Evolutionary conservation across 2,329 filamentous ascomycete genomes (phyloP).

Genomic region (Phyllosticta citribraziliensis): DNA sequence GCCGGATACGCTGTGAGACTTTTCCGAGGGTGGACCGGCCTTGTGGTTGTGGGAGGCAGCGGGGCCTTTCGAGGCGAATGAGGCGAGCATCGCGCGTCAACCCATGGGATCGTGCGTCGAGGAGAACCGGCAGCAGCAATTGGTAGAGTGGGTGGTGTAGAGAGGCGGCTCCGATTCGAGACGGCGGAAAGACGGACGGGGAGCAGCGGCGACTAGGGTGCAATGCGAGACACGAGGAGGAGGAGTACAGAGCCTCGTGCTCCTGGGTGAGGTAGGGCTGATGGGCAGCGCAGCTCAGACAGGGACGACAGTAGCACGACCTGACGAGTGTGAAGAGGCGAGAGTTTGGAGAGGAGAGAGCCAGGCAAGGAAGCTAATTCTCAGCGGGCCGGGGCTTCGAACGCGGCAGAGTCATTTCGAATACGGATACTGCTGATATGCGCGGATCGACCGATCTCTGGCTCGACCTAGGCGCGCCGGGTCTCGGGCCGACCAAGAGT

Average conservation of each 20-base stretch:
- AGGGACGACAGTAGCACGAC: not conserved
- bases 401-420: not conserved
- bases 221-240: not conserved
- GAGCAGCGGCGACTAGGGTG: not conserved
- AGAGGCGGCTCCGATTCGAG: not conserved
- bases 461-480: not conserved
- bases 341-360: not conserved
- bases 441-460: not conserved
- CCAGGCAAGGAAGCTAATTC: not conserved
- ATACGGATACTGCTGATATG: not conserved
- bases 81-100: not conserved
- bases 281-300: not conserved
- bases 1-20: not conserved
- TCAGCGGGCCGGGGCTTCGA: not conserved
- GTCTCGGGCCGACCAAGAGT: not conserved
- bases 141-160: not conserved
- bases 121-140: not conserved
- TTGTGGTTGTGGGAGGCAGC: not conserved
- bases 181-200: not conserved
- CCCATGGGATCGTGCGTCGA: not conserved
- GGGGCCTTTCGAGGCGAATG: not conserved
- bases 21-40: not conserved
- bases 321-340: not conserved
- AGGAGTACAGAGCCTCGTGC: not conserved
- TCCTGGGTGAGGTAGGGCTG: not conserved